These are phyloP conservation scores for Graphilbum ipis-grandicollis DNA, from an alignment of 2,329 filamentous ascomycete genomes.

Conservation along the genomic window DNA sequence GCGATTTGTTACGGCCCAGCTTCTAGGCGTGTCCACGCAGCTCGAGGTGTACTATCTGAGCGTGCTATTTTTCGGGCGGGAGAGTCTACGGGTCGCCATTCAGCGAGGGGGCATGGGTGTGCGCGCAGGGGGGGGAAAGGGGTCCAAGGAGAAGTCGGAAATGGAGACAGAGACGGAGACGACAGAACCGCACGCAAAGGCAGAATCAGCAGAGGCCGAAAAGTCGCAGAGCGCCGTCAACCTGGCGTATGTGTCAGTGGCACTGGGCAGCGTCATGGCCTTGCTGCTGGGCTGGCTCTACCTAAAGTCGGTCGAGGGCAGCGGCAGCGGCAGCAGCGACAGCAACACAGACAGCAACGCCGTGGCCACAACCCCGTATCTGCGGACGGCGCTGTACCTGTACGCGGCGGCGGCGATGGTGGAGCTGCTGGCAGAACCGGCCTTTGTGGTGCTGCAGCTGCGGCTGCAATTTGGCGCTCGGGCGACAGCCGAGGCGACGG, in stretches of 20 bases:
- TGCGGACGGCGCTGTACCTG: conserved; percentile 33
- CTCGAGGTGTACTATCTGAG: conserved; percentile 86
- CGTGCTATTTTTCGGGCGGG: conserved; percentile 85
- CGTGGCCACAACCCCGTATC: conserved; percentile 40
- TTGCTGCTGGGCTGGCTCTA: conserved; percentile 51
- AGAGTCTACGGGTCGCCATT: conserved; percentile 79
- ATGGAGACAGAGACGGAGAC: neutral
- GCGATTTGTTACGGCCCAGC: conserved; percentile 67
- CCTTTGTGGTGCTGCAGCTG: conserved; percentile 75
- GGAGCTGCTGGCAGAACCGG: conserved; percentile 74
- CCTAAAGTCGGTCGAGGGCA: conserved; percentile 27
- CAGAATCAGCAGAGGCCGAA: no score
- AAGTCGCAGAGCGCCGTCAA: conserved; percentile 77
- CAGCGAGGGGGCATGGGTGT: conserved; percentile 50
- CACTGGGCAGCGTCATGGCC: conserved; percentile 49
- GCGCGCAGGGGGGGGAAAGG: conserved; percentile 8
- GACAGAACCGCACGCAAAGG: neutral
- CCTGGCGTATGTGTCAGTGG: conserved; percentile 63
- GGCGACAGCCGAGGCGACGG: conserved; percentile 66
- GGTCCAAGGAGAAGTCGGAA: neutral
- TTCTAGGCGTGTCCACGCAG: conserved; percentile 75
- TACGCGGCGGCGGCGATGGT: conserved; percentile 42
- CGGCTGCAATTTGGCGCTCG: conserved; percentile 64
- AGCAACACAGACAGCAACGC: no score
- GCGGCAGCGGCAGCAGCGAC: neutral